Conservation (phyloP, 768 basidiomycete species). For the Leccinum arenicola region DNA sequence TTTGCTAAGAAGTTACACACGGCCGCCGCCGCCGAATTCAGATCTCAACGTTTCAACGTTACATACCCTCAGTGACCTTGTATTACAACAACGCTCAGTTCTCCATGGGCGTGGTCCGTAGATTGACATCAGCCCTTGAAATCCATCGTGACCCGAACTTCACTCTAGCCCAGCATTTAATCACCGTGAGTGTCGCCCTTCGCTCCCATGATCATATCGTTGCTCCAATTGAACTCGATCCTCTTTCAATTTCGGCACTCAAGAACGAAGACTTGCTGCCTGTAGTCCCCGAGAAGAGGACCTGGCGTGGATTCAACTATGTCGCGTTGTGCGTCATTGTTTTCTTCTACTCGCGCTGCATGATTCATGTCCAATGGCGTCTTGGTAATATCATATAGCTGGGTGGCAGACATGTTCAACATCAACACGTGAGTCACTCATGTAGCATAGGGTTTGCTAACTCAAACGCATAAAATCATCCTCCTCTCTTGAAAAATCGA, state of each 20-base stretch:
- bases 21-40: background rate
- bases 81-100: background rate
- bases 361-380: background rate
- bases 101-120: slow-evolving; percentile 25
- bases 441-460: background rate
- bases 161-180: slow-evolving; percentile 53
- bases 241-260: slow-evolving; percentile 16
- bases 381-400: slow-evolving; percentile 38
- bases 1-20: background rate
- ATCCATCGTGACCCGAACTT: slow-evolving; percentile 52
- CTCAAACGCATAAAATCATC: background rate
- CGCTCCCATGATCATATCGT: background rate
- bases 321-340: slow-evolving; percentile 51
- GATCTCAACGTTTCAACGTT: background rate
- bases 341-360: background rate
- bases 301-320: slow-evolving; percentile 67
- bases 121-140: slow-evolving; percentile 39
- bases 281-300: slow-evolving; percentile 59
- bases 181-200: slow-evolving; percentile 42
- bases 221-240: background rate
- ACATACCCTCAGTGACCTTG: background rate
- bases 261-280: slow-evolving; percentile 74
- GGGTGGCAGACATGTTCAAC: slow-evolving; percentile 81
- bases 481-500: slow-evolving; percentile 23
- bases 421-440: slow-evolving; percentile 59